Conservation (phyloP, 2,329 filamentous ascomycete genomes). For the Colletotrichum lini region DNA sequence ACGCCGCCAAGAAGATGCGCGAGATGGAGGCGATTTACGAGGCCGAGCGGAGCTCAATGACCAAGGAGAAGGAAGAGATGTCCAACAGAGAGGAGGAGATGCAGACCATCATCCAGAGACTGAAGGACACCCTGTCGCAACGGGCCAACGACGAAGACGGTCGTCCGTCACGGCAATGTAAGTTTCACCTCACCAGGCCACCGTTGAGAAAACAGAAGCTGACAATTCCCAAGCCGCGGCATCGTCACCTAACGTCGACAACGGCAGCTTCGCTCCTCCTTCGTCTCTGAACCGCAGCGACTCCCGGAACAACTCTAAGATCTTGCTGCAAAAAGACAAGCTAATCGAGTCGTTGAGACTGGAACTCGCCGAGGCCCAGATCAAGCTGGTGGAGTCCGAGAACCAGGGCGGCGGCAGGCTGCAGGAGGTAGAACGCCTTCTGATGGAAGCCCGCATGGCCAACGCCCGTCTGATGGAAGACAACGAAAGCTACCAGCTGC, state of each 20-base stretch:
- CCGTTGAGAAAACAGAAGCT: slow-evolving; percentile 16
- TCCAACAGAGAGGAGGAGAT: slow-evolving; percentile 89
- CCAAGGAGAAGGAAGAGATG: slow-evolving; percentile 94
- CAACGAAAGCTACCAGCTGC: slow-evolving; percentile 96
- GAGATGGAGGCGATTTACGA: slow-evolving; percentile 96
- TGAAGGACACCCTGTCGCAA: slow-evolving; percentile 91
- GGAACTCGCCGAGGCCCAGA: slow-evolving; percentile 94
- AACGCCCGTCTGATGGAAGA: slow-evolving; percentile 98
- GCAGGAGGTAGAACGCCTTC: slow-evolving; percentile 89
- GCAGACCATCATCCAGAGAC: slow-evolving; percentile 87
- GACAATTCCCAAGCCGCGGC: slow-evolving; percentile 22
- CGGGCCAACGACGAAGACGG: slow-evolving; percentile 72
- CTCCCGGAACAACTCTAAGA: slow-evolving; percentile 89
- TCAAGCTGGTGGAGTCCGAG: slow-evolving; percentile 94
- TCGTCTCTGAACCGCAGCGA: slow-evolving; percentile 89
- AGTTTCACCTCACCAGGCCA: slow-evolving; percentile 46
- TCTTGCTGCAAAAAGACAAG: slow-evolving; percentile 95
- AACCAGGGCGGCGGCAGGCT: slow-evolving; percentile 91
- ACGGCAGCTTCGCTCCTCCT: slow-evolving; percentile 87
- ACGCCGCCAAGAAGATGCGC: slow-evolving; percentile 84
- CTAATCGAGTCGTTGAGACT: slow-evolving; percentile 92
- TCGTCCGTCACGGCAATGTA: slow-evolving; percentile 71
- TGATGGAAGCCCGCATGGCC: slow-evolving; percentile 94
- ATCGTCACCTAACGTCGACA: slow-evolving; percentile 79
- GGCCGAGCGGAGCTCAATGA: slow-evolving; percentile 86